Evolutionary conservation across 495 filamentous ascomycete species (phyloP).

Genomic region (Clavariopsis aquatica): DNA sequence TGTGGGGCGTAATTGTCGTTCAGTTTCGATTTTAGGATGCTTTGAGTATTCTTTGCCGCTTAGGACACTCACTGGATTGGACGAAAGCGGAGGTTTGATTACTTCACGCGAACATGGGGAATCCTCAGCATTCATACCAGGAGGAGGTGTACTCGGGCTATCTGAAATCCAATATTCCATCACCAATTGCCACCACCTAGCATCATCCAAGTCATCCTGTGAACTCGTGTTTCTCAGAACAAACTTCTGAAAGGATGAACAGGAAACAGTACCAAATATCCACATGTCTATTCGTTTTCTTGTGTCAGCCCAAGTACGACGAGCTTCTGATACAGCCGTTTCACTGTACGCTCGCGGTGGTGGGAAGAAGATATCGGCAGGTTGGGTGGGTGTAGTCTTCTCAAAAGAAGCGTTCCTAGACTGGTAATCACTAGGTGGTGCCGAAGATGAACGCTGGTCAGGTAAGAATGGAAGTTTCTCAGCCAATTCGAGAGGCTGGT

Average conservation of each 20-base stretch:
- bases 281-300: conserved; percentile 11
- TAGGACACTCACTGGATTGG: not conserved
- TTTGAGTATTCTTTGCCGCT: not conserved
- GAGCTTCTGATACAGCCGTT: conserved; percentile 55
- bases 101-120: not conserved
- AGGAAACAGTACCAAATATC: conserved; percentile 15
- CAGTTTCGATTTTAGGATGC: not conserved
- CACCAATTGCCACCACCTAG: conserved; percentile 5
- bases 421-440: not conserved
- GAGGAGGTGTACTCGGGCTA: not conserved
- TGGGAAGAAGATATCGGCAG: not conserved
- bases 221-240: not conserved
- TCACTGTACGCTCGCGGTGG: not conserved
- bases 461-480: not conserved
- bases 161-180: conserved; percentile 15
- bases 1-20: not conserved
- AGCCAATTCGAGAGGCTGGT: not conserved
- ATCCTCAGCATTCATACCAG: not conserved
- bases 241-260: conserved; percentile 10
- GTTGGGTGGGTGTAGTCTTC: not conserved
- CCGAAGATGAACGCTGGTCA: not conserved
- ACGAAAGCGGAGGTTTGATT: not conserved
- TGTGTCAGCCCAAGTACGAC: conserved; percentile 30
- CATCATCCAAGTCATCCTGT: conserved; percentile 2
- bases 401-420: not conserved